Base-by-base conservation (phyloP, 768 basidiomycete species). In the Pholiota conissans region DNA sequence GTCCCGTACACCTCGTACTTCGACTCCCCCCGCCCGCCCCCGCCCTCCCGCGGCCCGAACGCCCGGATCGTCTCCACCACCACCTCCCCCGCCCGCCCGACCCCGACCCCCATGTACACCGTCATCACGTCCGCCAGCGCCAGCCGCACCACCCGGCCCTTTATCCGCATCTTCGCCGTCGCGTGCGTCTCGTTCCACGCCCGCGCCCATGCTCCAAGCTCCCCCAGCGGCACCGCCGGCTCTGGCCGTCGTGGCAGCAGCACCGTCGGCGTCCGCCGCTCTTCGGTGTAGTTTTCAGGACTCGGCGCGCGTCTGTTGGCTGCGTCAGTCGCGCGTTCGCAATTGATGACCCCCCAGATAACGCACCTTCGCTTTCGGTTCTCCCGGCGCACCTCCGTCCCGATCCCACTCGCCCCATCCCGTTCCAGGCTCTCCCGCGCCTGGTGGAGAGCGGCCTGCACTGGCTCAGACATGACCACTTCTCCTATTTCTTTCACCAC, bases 31-130 rank as follows among this genome's bases (percentile, higher is more conserved):
- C 91, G 86, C 3, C 86, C 84, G 28, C 79, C 70, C 73, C 84
- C 88, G 88, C 75, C 79, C 74, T 93, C 91, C 63, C 90, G 76
- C 22, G 90, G 84, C 5, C 87, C 90, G 68, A 91, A 89, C 9
- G 79, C 81, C n/a, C 84, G 78, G 42, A 89, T 77, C 54, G 78
- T 87, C 64, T 90, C 88, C 28, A 86, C 79, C 11, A 80, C 61
- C 35, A 85, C 71, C 4, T 63, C 58, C 2, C 65, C 59, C n/a
- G 68, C 62, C 34, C 73, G 73, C 32, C 67, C 57, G 27, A 61
- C 63, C 2, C 64, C 69, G 29, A 85, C 69, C 5, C 80, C 82
- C 42, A 91, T 65, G 73, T 85, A 91, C 55, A 84, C 84, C 5
- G 77, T 83, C 55, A 91, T 71, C 48, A 91, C 84, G 62, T 92